phyloP scores from a whole-genome alignment of 2,329 filamentous ascomycete genomes.

The Pseudonectria foliicola region DNA sequence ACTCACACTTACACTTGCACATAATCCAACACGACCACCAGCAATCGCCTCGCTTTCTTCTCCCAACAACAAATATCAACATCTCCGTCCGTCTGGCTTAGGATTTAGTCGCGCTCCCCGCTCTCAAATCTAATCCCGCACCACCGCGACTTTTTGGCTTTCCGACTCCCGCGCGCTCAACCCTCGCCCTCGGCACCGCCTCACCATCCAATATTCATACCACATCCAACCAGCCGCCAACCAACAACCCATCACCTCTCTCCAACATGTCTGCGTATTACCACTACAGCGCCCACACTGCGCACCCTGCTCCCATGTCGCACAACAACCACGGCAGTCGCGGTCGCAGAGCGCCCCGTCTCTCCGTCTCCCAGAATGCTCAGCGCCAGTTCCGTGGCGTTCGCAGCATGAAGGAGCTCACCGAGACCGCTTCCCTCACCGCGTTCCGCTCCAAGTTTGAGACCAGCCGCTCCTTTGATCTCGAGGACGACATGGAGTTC shows the following conservation, averaged over 20 bases:
- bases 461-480: constrained; percentile 84
- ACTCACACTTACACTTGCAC: constrained; percentile 14
- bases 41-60: background rate
- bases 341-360: constrained; percentile 74
- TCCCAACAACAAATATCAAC: no score
- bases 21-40: constrained; percentile 2
- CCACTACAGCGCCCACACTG: constrained; percentile 53
- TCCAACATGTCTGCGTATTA: constrained; percentile 58
- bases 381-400: constrained; percentile 84
- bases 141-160: background rate
- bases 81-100: no score
- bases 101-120: no score
- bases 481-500: constrained; percentile 94
- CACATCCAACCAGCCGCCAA: no score
- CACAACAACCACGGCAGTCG: constrained; percentile 80
- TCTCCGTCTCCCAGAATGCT: constrained; percentile 72
- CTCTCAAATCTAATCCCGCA: constrained; percentile 1
- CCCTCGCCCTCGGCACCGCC: background rate
- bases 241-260: no score
- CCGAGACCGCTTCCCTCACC: constrained; percentile 66
- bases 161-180: background rate
- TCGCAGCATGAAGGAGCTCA: constrained; percentile 78
- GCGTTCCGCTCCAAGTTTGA: constrained; percentile 85
- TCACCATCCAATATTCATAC: background rate
- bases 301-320: constrained; percentile 51